phyloP scores from a whole-genome alignment of 257 asterid genomes.

The Penstemon davidsonii region DNA sequence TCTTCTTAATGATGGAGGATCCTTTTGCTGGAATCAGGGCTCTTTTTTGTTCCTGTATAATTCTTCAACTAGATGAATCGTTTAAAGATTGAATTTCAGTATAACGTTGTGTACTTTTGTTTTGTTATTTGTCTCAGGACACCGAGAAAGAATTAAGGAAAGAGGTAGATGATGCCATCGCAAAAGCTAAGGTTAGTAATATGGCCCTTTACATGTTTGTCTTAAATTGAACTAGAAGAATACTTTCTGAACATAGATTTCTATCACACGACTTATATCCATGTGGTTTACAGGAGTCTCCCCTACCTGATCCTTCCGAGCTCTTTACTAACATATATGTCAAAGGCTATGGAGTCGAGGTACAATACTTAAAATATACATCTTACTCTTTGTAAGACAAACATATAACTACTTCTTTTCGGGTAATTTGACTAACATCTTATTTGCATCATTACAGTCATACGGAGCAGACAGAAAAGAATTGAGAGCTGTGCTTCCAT shows the following conservation, averaged over 20 bases:
- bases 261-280: conserved; percentile 19
- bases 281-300: conserved; percentile 69
- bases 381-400: not conserved
- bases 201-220: conserved; percentile 15
- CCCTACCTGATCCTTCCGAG: conserved; percentile 92
- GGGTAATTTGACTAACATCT: conserved; percentile 14
- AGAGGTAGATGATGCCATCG: conserved; percentile 92
- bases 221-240: conserved; percentile 18
- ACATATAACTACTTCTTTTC: conserved; percentile 8
- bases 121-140: conserved; percentile 50
- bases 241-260: conserved; percentile 3
- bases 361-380: conserved; percentile 27
- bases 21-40: conserved; percentile 4
- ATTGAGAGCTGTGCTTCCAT: conserved; percentile 77
- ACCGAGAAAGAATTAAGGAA: conserved; percentile 82
- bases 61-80: not conserved
- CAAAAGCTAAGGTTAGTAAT: conserved; percentile 88
- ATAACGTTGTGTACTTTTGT: not conserved
- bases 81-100: conserved; percentile 12
- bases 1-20: conserved; percentile 20
- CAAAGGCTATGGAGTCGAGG: conserved; percentile 89
- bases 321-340: conserved; percentile 80
- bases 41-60: not conserved
- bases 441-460: conserved; percentile 47
- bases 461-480: conserved; percentile 91